phyloP scores from a whole-genome alignment of 225 moss, liverwort and hornwort species.

The Marchantia paleacea region DNA sequence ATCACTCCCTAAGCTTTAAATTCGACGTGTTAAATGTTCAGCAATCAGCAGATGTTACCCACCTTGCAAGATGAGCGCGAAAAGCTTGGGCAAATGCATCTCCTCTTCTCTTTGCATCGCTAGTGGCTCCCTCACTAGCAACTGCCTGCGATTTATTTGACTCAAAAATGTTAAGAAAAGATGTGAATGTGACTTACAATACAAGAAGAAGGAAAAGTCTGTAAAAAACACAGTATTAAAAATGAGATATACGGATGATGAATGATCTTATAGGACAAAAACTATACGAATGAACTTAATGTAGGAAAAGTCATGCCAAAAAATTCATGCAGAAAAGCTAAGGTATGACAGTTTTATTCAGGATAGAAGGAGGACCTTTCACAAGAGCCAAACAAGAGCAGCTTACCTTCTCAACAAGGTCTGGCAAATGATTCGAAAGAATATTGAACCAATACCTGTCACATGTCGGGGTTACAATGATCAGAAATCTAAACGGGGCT shows the following conservation, averaged over 20 bases:
- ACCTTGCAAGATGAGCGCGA: slow-evolving; percentile 85
- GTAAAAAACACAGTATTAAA: no score
- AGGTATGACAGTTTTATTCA: no score
- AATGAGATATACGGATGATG: no score
- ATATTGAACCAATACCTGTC: slow-evolving; percentile 23
- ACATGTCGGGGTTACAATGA: neutral
- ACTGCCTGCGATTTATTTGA: slow-evolving; percentile 46
- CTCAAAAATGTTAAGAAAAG: neutral
- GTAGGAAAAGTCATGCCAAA: neutral
- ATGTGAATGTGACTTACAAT: neutral
- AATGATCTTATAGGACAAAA: no score
- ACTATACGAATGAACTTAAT: neutral
- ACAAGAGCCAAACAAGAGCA: neutral
- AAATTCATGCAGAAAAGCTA: no score
- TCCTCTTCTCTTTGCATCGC: slow-evolving; percentile 75
- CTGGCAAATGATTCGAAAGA: slow-evolving; percentile 58
- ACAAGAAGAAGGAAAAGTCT: no score
- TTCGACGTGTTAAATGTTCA: no score
- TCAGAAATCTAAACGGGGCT: neutral
- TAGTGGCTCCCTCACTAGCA: slow-evolving; percentile 90
- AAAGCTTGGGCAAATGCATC: slow-evolving; percentile 92
- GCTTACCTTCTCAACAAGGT: slow-evolving; percentile 85
- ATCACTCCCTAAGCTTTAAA: no score
- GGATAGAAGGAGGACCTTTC: neutral
- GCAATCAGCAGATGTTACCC: neutral